phyloP scores from a whole-genome alignment of 1,139 yeast species.

The Yamadazyma membranifaciens region DNA sequence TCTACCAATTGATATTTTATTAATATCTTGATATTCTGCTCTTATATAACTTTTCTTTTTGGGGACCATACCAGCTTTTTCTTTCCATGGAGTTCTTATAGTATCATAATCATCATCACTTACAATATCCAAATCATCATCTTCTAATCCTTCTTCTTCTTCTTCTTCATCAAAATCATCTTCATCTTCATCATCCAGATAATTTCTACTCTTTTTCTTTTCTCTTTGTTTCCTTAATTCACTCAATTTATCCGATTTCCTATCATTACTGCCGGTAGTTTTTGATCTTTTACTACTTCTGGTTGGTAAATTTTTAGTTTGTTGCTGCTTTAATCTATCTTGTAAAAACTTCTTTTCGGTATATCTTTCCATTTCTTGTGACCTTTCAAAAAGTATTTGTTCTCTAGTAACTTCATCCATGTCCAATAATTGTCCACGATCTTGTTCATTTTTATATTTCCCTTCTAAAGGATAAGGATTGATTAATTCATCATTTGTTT shows the following conservation, averaged over 20 bases:
- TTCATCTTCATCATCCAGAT: slow-evolving; percentile 42
- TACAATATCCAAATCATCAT: slow-evolving; percentile 20
- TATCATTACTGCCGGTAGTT: slow-evolving; percentile 24
- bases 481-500: slow-evolving; percentile 37
- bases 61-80: slow-evolving; percentile 21
- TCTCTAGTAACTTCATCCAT: slow-evolving; percentile 94
- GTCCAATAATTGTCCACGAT: slow-evolving; percentile 60
- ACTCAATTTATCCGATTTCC: slow-evolving; percentile 58
- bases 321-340: slow-evolving; percentile 68
- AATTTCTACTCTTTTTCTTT: slow-evolving; percentile 44
- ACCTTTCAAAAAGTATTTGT: slow-evolving; percentile 84
- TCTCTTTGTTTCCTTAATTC: slow-evolving; percentile 88
- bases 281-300: slow-evolving; percentile 28
- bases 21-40: slow-evolving; percentile 54
- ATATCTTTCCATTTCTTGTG: slow-evolving; percentile 85
- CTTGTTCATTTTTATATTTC: slow-evolving; percentile 80
- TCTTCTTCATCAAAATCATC: slow-evolving; percentile 40
- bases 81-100: slow-evolving; percentile 43
- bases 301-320: slow-evolving; percentile 21
- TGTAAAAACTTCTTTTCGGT: slow-evolving; percentile 81
- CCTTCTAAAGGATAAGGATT: slow-evolving; percentile 94
- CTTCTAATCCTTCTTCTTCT: slow-evolving; percentile 41
- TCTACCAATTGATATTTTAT: slow-evolving; percentile 74
- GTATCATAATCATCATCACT: slow-evolving; percentile 44
- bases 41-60: slow-evolving; percentile 20